Conservation (phyloP, 768 basidiomycete genomes). For the Lenzites betulinus region DNA sequence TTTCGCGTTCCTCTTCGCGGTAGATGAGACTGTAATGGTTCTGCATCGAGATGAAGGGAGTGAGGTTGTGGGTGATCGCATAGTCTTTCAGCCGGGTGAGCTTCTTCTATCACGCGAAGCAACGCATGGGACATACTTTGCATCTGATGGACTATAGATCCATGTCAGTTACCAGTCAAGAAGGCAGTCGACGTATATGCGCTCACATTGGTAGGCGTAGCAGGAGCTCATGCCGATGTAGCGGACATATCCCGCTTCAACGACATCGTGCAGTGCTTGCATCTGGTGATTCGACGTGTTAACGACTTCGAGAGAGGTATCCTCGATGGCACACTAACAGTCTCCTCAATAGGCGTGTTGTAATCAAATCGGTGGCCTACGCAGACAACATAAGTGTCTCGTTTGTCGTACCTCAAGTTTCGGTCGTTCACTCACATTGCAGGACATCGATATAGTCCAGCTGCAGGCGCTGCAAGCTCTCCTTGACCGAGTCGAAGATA, state of each 20-base stretch:
- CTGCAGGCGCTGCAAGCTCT: constrained; percentile 65
- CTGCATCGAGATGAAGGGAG: constrained; percentile 66
- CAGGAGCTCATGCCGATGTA: constrained; percentile 44
- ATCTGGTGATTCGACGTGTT: constrained; percentile 28
- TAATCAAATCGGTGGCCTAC: constrained; percentile 36
- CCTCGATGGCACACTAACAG: constrained; percentile 19
- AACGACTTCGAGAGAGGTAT: neutral
- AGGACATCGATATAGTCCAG: constrained; percentile 59
- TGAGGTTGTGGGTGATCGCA: constrained; percentile 40
- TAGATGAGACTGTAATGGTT: constrained; percentile 59
- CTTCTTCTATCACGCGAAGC: neutral
- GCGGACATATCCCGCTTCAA: constrained; percentile 44
- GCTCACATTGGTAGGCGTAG: constrained; percentile 37
- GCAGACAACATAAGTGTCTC: no score
- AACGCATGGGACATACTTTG: constrained; percentile 25
- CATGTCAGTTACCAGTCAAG: neutral
- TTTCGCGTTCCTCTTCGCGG: constrained; percentile 62
- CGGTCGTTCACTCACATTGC: constrained; percentile 15
- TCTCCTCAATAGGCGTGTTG: constrained; percentile 45
- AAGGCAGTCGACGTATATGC: neutral
- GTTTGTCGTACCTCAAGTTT: no score
- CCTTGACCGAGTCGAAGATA: constrained; percentile 70
- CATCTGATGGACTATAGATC: constrained; percentile 33
- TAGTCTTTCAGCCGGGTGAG: constrained; percentile 34
- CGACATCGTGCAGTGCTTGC: constrained; percentile 50